Evolutionary conservation across 2,329 filamentous ascomycete species (phyloP).

Genomic region (Microsporum audouinii): DNA sequence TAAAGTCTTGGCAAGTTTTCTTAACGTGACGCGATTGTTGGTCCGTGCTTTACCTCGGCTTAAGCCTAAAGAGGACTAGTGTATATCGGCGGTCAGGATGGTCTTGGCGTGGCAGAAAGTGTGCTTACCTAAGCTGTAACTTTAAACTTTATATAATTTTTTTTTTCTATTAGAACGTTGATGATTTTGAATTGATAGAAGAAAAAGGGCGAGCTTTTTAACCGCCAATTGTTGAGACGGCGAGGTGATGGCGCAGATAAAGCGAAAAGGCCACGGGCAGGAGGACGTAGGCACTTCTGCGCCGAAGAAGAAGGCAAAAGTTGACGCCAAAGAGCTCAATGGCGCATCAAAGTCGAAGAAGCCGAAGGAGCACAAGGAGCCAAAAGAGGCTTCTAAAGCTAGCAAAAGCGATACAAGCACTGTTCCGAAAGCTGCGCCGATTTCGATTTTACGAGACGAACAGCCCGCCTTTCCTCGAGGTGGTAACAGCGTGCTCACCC

Average conservation of each 20-base stretch:
- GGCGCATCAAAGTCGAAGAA: constrained; percentile 14
- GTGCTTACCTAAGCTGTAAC: constrained; percentile 9
- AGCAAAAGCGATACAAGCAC: constrained; percentile 6
- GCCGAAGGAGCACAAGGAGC: constrained; percentile 14
- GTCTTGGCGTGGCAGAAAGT: background rate
- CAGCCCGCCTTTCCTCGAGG: constrained; percentile 87
- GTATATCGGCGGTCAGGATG: background rate
- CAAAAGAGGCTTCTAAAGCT: constrained; percentile 5
- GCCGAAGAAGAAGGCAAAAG: constrained; percentile 25
- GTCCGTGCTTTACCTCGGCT: background rate
- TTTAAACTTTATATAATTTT: constrained; percentile 5
- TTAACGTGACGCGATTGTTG: background rate
- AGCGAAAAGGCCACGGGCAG: constrained; percentile 34
- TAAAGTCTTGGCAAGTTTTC: constrained; percentile 4
- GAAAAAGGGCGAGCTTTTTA: background rate
- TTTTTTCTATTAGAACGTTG: background rate
- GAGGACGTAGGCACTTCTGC: constrained; percentile 27
- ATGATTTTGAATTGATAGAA: background rate
- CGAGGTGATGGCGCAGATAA: constrained; percentile 33
- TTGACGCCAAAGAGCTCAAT: constrained; percentile 19
- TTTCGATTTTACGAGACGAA: constrained; percentile 55
- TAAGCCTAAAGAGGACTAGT: background rate
- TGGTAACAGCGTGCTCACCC: constrained; percentile 79
- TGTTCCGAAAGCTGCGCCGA: constrained; percentile 9
- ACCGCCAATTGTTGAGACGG: background rate